Evolutionary conservation across 306 rosid genomes (phyloP).

Genomic region (Ochetophila trinervis): DNA sequence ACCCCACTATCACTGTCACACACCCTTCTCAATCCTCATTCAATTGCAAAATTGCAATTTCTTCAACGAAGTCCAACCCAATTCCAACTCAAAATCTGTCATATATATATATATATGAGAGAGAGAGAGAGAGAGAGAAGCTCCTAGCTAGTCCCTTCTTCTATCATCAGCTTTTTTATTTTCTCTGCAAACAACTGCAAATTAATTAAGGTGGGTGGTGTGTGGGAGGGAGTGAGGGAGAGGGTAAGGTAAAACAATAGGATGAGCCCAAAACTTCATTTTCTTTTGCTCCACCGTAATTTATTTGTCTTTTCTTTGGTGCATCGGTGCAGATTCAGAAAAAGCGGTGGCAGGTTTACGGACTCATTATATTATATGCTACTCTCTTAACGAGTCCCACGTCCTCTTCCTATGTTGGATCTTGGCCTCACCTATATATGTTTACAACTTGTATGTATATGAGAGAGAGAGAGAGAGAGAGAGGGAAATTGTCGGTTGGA

Average conservation of each 20-base stretch:
- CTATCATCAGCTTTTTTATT: conserved; percentile 38
- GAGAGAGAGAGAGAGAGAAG: conserved; percentile 32
- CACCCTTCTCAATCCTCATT: neutral
- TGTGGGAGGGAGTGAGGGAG: conserved; percentile 15
- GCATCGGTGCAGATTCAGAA: neutral
- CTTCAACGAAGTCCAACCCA: conserved; percentile 18
- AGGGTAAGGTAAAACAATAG: conserved; percentile 23
- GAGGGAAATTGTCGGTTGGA: conserved; percentile 34
- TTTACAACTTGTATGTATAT: neutral
- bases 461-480: conserved; percentile 9
- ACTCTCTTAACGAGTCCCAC: conserved; percentile 42
- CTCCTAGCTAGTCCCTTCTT: neutral
- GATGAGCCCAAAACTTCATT: conserved; percentile 24
- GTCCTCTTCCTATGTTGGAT: conserved; percentile 29
- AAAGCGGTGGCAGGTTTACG: conserved; percentile 42
- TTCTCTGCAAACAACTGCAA: conserved; percentile 32
- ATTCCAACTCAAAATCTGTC: conserved; percentile 44
- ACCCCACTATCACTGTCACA: neutral
- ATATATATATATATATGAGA: no score
- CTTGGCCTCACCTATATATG: conserved; percentile 21
- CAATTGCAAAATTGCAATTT: conserved; percentile 9
- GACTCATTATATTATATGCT: conserved; percentile 16
- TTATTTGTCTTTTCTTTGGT: conserved; percentile 37
- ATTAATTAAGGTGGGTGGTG: conserved; percentile 43
- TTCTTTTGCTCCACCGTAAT: conserved; percentile 25